phyloP scores from a whole-genome alignment of 805 yeast species.

The Grigorovia yakushimaensis region DNA sequence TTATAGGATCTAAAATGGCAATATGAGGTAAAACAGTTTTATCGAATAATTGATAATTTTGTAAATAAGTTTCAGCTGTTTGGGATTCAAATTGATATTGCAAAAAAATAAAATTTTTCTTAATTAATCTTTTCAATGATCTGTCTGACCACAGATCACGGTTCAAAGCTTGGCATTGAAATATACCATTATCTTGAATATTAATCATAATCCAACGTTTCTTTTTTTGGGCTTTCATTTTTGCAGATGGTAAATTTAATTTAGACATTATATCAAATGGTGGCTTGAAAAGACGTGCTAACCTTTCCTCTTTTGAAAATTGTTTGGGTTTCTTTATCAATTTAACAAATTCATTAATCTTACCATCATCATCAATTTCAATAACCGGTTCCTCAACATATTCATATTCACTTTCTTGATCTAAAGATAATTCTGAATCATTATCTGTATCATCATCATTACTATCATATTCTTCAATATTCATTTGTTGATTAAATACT shows the following conservation, averaged over 20 bases:
- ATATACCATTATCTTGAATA: conserved; percentile 77
- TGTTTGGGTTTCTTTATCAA: conserved; percentile 19
- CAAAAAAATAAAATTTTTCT: conserved; percentile 64
- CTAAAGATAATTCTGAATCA: conserved; percentile 30
- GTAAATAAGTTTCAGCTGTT: conserved; percentile 59
- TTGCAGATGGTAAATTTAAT: conserved; percentile 64
- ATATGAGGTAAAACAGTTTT: conserved; percentile 62
- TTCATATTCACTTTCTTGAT: conserved; percentile 29
- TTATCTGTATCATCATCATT: conserved; percentile 3
- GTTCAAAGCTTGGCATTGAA: conserved; percentile 80
- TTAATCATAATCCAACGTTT: conserved; percentile 81
- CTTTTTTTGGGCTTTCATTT: conserved; percentile 41
- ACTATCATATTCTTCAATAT: conserved; percentile 5
- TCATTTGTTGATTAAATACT: conserved; percentile 30
- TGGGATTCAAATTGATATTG: conserved; percentile 77
- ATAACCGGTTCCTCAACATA: conserved; percentile 26
- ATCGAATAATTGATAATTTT: conserved; percentile 59
- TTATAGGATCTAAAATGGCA: conserved; percentile 86
- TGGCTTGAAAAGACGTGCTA: conserved; percentile 81
- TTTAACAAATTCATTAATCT: conserved; percentile 26
- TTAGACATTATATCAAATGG: conserved; percentile 83
- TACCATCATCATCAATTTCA: conserved; percentile 30
- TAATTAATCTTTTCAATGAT: conserved; percentile 53
- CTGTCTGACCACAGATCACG: conserved; percentile 85
- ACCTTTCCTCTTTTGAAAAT: conserved; percentile 35